Base-by-base conservation (phyloP, 2,329 filamentous ascomycete species). In the Colletotrichum filicis region DNA sequence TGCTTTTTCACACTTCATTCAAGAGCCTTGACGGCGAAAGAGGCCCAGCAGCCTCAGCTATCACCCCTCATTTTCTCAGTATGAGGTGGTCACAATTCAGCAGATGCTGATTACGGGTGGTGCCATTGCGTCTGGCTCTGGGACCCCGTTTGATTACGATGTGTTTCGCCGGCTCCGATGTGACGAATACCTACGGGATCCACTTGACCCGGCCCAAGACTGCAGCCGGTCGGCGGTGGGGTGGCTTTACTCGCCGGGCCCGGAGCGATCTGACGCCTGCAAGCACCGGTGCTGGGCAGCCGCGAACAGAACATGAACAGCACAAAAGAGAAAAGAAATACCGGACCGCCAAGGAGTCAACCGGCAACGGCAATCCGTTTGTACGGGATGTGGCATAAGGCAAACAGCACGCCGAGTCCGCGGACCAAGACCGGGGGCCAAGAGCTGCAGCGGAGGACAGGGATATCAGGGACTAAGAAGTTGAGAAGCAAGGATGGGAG, bases 391-490 rank as follows among this genome's bases (percentile, higher is more conserved):
- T 49, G 19, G 42, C 42, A 49, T 49, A 22, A 22, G 42, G 6
- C 16, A 22, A 22, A 49, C 1, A 49, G 42, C 42, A 49, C 42
- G 42, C 42, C 42, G 42, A 55, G 30, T 24, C 37, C 32, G 22
- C 24, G n/a, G 16, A 26, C 11, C 49, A 56, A 61, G 16, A 28
- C 58, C 35, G 35, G 11, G 11, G 53, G 57, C 57, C 49, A 32
- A 60, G 32, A 42, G 55, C 32, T 55, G 42, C 32, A 37, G 46
- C 67, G 58, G 56, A 56, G n/a, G 30, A 52, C 60, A 61, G 46
- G 53, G 53, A 22, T 52, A 24, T 19, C 55, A 52, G 32, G 53
- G 53, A 22, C 49, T 42, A 16, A 19, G 37, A 42, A 42, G 37
- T 19, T 7, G 1, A 24, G 5, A 12, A 42, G 22, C 49, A 64